These are phyloP conservation scores for Trichoderma sp. DNA, from an alignment of 2,329 filamentous ascomycete genomes.

Conservation along the genomic window DNA sequence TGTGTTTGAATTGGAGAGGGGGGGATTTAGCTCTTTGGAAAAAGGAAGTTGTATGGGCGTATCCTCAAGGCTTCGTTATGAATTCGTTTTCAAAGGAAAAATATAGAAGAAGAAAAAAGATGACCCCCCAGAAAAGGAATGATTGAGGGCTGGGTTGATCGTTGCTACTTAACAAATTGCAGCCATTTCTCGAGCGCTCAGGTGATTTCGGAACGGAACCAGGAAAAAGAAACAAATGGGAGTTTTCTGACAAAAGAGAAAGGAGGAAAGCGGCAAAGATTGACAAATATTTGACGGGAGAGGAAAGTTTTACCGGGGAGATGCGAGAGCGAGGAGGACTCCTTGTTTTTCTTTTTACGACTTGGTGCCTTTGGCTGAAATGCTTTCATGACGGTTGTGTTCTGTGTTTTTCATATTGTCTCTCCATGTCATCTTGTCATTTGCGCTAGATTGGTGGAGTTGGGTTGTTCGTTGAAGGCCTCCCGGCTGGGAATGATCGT, in stretches of 20 bases:
- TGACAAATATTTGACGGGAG: slow-evolving; percentile 16
- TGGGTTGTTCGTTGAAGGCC: slow-evolving; percentile 31
- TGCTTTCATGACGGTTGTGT: slow-evolving; percentile 27
- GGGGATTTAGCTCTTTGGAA: slow-evolving; percentile 12
- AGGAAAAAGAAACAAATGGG: not conserved
- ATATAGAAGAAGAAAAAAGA: not conserved
- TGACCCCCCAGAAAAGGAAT: not conserved
- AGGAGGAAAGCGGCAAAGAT: slow-evolving; percentile 19
- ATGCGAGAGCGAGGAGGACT: slow-evolving; percentile 28
- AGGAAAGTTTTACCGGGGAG: slow-evolving; percentile 2
- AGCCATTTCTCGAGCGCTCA: slow-evolving; percentile 12
- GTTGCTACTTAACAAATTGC: slow-evolving; percentile 5
- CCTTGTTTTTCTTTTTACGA: slow-evolving; percentile 31
- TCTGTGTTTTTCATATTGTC: slow-evolving; percentile 26
- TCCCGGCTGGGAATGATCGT: slow-evolving; percentile 30
- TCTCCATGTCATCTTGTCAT: slow-evolving; percentile 31
- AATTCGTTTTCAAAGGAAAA: slow-evolving; percentile 2
- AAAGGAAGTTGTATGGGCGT: slow-evolving; percentile 11
- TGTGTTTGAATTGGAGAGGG: slow-evolving; percentile 7
- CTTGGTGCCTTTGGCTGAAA: slow-evolving; percentile 27
- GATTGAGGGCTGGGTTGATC: slow-evolving; percentile 13
- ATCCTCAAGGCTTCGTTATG: slow-evolving; percentile 33
- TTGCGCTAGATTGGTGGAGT: slow-evolving; percentile 35
- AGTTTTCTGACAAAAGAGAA: not conserved
- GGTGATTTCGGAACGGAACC: slow-evolving; percentile 2